Evolutionary conservation across 768 basidiomycete genomes (phyloP), one percentile per base, ranked within the genome.

Genomic region (Auricularia sp.): DNA sequence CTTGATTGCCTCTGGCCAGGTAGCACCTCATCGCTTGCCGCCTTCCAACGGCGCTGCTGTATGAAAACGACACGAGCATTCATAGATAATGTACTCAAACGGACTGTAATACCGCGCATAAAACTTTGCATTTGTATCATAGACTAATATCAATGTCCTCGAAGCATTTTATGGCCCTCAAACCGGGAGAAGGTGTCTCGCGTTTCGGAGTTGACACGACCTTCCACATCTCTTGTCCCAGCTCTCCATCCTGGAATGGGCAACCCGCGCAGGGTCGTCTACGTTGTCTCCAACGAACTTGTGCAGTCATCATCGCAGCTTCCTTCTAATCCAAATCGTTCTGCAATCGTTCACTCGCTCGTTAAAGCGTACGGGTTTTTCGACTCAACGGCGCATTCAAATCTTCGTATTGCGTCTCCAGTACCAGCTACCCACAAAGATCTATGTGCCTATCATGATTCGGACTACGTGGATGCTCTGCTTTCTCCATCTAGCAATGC

Each of bases 261-360:
- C 1, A 42, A 42, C 39, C 13, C 39, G 47, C 47, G 47, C 16
- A 8, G 47, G 10, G 75, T 83, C 11, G 77, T 72, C 33, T 87
- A 88, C 65, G 73, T 86, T 29, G 83, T 82, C 6, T 87, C 86
- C 0, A 77, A 83, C 59, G 84, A 85, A 33, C 77, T 87, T 1
- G 80, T 77, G 51, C 85, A 81, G 74, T 85, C 82, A 29, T 80
- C 81, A 2, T 83, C 83, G 3, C 77, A 84, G 3, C 79, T 94
- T 0, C 89, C 89, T 6, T 89, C 87, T 0, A 91, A 91, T 69
- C 80, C 71, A 64, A 81, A 84, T 51, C 80, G 88, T 36, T 90
- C 89, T 0, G 68, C 82, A 2, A 67, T 89, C 0, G 87, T 90
- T 2, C 88, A 90, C 70, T 82, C 85, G 8, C 76, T 91, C 3